Percentiles rank a stretch among this genome's conserved stretches.
Conservation (phyloP, 352 stramenopile species). For the Pythium biforme region DNA sequence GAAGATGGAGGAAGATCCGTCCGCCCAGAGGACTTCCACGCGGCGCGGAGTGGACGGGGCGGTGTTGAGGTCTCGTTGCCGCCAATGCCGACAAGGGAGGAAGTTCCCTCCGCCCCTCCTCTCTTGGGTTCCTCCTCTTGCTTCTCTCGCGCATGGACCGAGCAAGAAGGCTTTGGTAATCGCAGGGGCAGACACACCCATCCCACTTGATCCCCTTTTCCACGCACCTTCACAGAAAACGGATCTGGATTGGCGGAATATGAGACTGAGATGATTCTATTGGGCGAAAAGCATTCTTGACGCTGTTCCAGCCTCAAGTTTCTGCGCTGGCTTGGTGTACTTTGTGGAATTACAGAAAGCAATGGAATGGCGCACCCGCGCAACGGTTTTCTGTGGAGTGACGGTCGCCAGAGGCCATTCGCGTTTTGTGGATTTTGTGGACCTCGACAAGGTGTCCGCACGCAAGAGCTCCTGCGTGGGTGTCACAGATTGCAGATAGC, state of each 20-base stretch:
- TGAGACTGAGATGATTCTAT: not conserved
- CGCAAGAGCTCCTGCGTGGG: too few species aligned
- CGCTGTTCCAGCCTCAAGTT: not conserved
- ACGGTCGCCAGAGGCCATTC: not conserved
- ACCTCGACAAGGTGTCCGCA: too few species aligned
- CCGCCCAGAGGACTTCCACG: not conserved
- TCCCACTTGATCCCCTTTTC: conserved; percentile 19
- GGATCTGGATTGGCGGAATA: conserved; percentile 1
- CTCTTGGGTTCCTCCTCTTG: not conserved
- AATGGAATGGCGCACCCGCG: not conserved
- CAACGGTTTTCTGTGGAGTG: not conserved
- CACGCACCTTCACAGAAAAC: conserved; percentile 5
- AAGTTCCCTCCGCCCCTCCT: not conserved
- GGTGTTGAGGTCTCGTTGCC: not conserved
- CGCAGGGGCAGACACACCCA: not conserved
- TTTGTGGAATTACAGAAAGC: not conserved
- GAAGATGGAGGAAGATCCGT: too few species aligned
- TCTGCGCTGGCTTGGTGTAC: conserved; percentile 1
- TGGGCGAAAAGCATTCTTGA: not conserved
- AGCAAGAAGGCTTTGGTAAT: conserved; percentile 8
- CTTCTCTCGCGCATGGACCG: conserved; percentile 2
- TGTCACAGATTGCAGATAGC: too few species aligned
- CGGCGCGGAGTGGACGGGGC: not conserved
- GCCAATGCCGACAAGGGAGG: not conserved
- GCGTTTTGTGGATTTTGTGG: too few species aligned